Percentiles rank a stretch among this genome's conserved stretches.
phyloP scores from a whole-genome alignment of 768 basidiomycete genomes.

The Pleurotus cornucopiae region DNA sequence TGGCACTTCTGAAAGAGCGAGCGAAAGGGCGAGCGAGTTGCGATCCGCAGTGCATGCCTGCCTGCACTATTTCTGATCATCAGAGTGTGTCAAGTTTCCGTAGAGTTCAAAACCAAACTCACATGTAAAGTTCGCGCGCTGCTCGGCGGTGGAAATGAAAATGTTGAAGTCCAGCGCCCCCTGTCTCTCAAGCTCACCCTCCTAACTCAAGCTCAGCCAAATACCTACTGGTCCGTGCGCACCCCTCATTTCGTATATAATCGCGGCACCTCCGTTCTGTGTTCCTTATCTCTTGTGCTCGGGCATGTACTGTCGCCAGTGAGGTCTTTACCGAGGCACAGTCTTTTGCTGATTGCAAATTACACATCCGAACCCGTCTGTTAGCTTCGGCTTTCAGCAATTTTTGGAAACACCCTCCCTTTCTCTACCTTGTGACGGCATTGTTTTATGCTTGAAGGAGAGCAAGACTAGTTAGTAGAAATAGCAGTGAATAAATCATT shows the following conservation, averaged over 20 bases:
- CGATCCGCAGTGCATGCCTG: too few species aligned
- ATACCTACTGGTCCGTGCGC: constrained; percentile 51
- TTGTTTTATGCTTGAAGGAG: constrained; percentile 8
- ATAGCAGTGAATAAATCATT: too few species aligned
- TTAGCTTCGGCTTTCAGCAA: constrained; percentile 85
- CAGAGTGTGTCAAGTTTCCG: too few species aligned
- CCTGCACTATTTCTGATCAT: too few species aligned
- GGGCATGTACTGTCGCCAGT: constrained; percentile 94
- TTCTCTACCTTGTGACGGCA: constrained; percentile 23
- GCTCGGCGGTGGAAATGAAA: too few species aligned
- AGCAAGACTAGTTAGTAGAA: not conserved
- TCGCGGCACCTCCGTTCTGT: not conserved
- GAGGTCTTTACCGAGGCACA: constrained; percentile 95
- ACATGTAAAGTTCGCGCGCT: too few species aligned
- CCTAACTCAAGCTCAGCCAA: constrained; percentile 2
- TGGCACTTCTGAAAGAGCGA: too few species aligned
- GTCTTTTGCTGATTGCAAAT: constrained; percentile 97
- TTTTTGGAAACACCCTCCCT: constrained; percentile 67
- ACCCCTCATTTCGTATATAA: constrained; percentile 34
- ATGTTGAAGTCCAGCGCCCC: too few species aligned
- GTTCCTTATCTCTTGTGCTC: constrained; percentile 82
- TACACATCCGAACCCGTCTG: constrained; percentile 95
- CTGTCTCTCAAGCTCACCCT: too few species aligned
- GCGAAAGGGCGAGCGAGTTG: too few species aligned
- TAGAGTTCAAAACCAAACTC: too few species aligned